Evolutionary conservation across 495 filamentous ascomycete species (phyloP), one percentile per base, ranked within the genome.

Genomic region (Penicillium macrosclerotiorum): DNA sequence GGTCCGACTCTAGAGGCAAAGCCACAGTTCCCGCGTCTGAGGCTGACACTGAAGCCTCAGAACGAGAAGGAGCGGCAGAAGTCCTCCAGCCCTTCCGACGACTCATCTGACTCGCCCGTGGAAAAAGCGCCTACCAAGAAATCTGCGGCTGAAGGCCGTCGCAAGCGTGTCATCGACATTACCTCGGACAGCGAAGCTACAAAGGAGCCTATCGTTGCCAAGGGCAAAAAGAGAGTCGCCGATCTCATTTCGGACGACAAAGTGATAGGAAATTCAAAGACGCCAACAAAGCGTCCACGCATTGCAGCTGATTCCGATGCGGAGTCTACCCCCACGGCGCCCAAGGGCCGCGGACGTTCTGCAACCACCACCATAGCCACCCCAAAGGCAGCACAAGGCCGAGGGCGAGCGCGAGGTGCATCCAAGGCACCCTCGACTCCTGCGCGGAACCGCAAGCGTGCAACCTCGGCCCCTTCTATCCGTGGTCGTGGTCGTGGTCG

Each of bases 31-130:
- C 51, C 50, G 45, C 51, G 51, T 23, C 41, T 54, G 5, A 40
- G 47, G 13, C 19, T 54, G 19, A 54, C 51, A 13, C 22, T 54
- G 36, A 54, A 54, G 41, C 51, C 51, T 17, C 40, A n/a, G 14
- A 22, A 23, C 26, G 24, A 42, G 40, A 20, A 25, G 33, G 37
- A 50, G 38, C 20, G 23, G 22, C 36, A 38, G 36, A 22, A 38
- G 36, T 9, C 14, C 17, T 7, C 3, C 17, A 12, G 18, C 3
- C 18, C 8, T 19, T 25, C 20, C 36, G 34, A 37, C 14, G 32
- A 17, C 6, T 8, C 14, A 20, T 20, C 36, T n/a, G n/a, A n/a
- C n/a, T n/a, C n/a, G n/a, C n/a, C n/a, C n/a, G n/a, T n/a, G n/a
- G n/a, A n/a, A n/a, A n/a, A n/a, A n/a, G n/a, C n/a, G n/a, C n/a